Percentiles rank a stretch among this genome's conserved stretches.
Evolutionary conservation across 805 yeast genomes (phyloP).

Genomic region (Lachancea thermotolerans): DNA sequence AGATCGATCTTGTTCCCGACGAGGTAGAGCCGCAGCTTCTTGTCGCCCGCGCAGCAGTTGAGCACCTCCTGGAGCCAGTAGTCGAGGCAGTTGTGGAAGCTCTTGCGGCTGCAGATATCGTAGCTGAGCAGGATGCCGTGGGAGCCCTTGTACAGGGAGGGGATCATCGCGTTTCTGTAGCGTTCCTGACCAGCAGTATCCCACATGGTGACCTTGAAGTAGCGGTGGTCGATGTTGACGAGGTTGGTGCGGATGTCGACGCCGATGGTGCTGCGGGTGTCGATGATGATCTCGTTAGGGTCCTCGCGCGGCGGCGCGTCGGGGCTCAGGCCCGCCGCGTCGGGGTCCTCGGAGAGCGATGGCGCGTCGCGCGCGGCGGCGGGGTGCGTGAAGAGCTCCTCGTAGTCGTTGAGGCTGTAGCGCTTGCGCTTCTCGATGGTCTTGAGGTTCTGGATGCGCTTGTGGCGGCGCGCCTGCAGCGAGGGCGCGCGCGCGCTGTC

Average conservation of each 20-base stretch:
- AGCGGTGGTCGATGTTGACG: conserved; percentile 38
- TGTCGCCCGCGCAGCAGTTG: conserved; percentile 28
- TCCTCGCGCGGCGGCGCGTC: background rate
- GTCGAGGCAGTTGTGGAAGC: conserved; percentile 34
- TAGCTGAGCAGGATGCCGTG: conserved; percentile 40
- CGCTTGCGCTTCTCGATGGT: conserved; percentile 22
- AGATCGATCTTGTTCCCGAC: conserved; percentile 42
- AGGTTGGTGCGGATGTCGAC: conserved; percentile 40
- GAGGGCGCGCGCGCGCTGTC: conserved; percentile 2
- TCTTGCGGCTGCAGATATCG: conserved; percentile 36
- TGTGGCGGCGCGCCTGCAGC: conserved; percentile 2
- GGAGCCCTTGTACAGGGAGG: conserved; percentile 40
- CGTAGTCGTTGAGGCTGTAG: conserved; percentile 30
- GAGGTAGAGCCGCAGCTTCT: conserved; percentile 34
- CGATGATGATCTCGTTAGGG: conserved; percentile 29
- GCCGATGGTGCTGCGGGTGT: conserved; percentile 39
- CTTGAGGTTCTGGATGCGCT: conserved; percentile 10
- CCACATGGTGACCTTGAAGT: conserved; percentile 41
- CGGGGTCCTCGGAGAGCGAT: conserved; percentile 8
- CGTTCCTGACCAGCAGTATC: conserved; percentile 49
- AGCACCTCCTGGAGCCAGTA: conserved; percentile 40
- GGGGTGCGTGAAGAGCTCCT: conserved; percentile 21
- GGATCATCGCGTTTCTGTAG: conserved; percentile 39
- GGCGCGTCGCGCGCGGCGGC: conserved; percentile 2
- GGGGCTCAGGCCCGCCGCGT: background rate